Base-by-base conservation (phyloP, 352 stramenopile genomes). In the Achlya hypogyna region DNA sequence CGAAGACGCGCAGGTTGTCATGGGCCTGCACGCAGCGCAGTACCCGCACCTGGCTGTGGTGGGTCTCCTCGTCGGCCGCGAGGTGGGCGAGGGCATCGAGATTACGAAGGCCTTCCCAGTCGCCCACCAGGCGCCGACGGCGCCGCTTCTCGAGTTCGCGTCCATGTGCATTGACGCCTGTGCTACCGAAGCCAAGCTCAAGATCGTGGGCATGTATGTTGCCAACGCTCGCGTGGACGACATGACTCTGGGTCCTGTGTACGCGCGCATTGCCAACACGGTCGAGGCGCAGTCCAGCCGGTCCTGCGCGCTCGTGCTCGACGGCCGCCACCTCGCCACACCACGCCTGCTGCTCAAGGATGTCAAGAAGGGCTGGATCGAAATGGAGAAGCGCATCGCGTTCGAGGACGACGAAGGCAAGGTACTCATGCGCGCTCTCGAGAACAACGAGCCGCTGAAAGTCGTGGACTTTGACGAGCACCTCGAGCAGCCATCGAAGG, bases 401-500 rank as follows among this genome's bases (percentile, higher is more conserved):
- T 45, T 45, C 12, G 60, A 67, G 10, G 42, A 67, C 22, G 60
- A 54, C 6, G 29, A 67, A 5, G 60, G 60, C 18, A 67, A 67
- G 32, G 25, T 67, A 20, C 32, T 67, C 18, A 12, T 25, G 20
- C n/a, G 20, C 6, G 23, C 42, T 18, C 45, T 67, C 32, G 18
- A 54, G 12, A 31, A 16, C 25, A 56, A 20, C 49, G 14, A n/a
- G 38, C 25, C 49, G 31, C 12, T 54, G 9, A 5, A 56, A 20
- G 60, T 67, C 23, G 60, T 67, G 23, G 60, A 67, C 28, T 67
- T 67, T 40, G 60, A 67, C 32, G 60, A 59, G 23, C 60, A 67
- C 51, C 28, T 67, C 28, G 60, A 67, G 47, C 42, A 67, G 23
- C 49, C 49, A 16, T 59, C 29, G 8, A 67, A 67, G 47, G 60